Conservation (phyloP, 371 early-diverging fungal genomes). For the Mortierella sp. region DNA sequence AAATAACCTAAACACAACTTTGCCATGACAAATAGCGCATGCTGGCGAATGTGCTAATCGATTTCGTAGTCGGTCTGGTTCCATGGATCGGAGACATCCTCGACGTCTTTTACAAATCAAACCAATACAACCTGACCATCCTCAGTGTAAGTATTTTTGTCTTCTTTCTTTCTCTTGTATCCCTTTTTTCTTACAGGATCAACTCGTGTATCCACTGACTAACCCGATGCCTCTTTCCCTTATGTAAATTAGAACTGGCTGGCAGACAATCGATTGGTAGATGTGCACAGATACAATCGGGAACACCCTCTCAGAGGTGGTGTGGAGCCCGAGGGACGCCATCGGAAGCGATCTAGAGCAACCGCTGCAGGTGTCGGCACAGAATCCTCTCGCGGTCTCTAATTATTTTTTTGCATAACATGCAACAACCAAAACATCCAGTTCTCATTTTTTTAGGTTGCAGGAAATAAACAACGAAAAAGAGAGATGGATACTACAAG, state of each 20-base stretch:
- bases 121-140: slow-evolving; percentile 50
- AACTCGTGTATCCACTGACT: background rate
- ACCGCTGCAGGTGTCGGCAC: slow-evolving; percentile 26
- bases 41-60: slow-evolving; percentile 41
- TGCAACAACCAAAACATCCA: background rate
- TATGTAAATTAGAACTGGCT: slow-evolving; percentile 42
- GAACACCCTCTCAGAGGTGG: slow-evolving; percentile 43
- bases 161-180: background rate
- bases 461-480: background rate
- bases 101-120: slow-evolving; percentile 51
- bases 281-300: slow-evolving; percentile 42
- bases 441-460: background rate
- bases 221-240: background rate
- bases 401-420: background rate
- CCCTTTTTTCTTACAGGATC: background rate
- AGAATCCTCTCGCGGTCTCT: slow-evolving; percentile 1
- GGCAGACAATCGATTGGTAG: slow-evolving; percentile 39
- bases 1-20: background rate
- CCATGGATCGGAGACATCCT: slow-evolving; percentile 54
- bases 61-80: slow-evolving; percentile 39
- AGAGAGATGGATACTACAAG: too few species aligned
- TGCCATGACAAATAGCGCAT: slow-evolving; percentile 20
- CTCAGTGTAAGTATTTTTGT: slow-evolving; percentile 22
- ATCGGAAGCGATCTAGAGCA: slow-evolving; percentile 11
- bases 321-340: slow-evolving; percentile 26